Base-by-base conservation (phyloP, 2,329 filamentous ascomycete species). In the Pestalotiopsis sp. region DNA sequence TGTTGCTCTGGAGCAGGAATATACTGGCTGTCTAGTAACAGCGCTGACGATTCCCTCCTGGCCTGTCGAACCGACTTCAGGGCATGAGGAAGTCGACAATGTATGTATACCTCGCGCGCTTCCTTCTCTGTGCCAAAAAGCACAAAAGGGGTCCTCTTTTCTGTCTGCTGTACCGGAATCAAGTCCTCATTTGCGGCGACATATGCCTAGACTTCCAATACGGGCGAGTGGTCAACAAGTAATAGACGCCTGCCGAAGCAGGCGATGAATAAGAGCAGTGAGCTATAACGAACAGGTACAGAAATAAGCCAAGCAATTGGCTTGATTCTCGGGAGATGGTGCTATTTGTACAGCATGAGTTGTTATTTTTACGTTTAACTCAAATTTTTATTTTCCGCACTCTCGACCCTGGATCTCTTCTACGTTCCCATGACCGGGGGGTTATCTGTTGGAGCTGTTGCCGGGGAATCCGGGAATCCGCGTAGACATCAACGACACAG, bases 21-120 rank as follows among this genome's bases (percentile, higher is more conserved):
- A 52, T 70, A 48, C 62, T 68, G 71, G 68, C 75, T 77, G 76
- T 77, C 76, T 78, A 77, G 68, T 77, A 78, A 77, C 76, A 78
- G 73, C 75, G 67, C 65, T 64, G 70, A 69, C 66, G 67, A 72
- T 67, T 57, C 26, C 14, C 35, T 26, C 56, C 22, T 58, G 14
- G 11, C 22, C 17, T 17, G 22, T n/a, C 0, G 5, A 52, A 22
- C 14, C 10, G 56, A 35, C 22, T 20, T 61, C 58, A 39, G 20
- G 30, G 58, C 58, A 61, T 52, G 44, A 52, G 20, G 52, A 57
- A 20, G 30, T 26, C 6, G 17, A 38, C 40, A 65, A 61, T 61
- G 56, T 11, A 48, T 13, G 26, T 13, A 65, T 20, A 26, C n/a
- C n/a, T 20, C n/a, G n/a, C 38, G 14, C 38, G 57, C 24, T 61